Evolutionary conservation across 169 alveolate genomes (phyloP).

Genomic region (Besnoitia besnoiti): DNA sequence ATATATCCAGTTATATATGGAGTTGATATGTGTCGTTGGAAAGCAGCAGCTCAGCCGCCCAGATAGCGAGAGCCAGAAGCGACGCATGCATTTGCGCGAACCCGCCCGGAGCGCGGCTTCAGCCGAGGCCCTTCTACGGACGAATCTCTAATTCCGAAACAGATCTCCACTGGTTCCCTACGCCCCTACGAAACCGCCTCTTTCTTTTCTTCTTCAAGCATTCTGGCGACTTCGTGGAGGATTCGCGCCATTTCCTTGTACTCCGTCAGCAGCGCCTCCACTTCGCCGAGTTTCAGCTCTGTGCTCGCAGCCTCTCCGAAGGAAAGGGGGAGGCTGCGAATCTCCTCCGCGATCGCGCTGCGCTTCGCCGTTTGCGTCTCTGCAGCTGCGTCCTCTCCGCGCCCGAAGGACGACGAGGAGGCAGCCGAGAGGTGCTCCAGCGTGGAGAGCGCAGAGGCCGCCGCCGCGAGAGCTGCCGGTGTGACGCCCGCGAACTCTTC

Average conservation of each 20-base stretch:
- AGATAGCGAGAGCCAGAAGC: too few relatives aligned
- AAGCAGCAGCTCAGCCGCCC: too few relatives aligned
- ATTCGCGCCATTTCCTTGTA: constrained; percentile 14
- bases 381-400: not conserved
- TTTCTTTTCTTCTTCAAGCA: too few relatives aligned
- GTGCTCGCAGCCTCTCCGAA: constrained; percentile 9
- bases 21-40: too few relatives aligned
- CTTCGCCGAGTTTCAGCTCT: not conserved
- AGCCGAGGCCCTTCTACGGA: too few relatives aligned
- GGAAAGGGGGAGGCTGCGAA: not conserved
- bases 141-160: too few relatives aligned
- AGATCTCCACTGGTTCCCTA: too few relatives aligned
- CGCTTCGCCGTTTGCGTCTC: constrained; percentile 4
- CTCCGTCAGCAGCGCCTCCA: constrained; percentile 15
- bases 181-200: too few relatives aligned
- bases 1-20: too few relatives aligned
- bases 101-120: too few relatives aligned
- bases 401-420: not conserved
- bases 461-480: constrained; percentile 50
- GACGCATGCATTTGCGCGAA: too few relatives aligned
- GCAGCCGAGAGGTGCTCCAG: constrained; percentile 44
- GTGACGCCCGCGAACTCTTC: not conserved
- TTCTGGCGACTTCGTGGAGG: too few relatives aligned
- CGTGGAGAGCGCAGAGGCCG: constrained; percentile 51
- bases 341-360: not conserved